Percentiles rank a stretch among this genome's conserved stretches.
These are phyloP conservation scores for Tulasnella sp. DNA, from an alignment of 768 basidiomycete species.

Conservation along the genomic window DNA sequence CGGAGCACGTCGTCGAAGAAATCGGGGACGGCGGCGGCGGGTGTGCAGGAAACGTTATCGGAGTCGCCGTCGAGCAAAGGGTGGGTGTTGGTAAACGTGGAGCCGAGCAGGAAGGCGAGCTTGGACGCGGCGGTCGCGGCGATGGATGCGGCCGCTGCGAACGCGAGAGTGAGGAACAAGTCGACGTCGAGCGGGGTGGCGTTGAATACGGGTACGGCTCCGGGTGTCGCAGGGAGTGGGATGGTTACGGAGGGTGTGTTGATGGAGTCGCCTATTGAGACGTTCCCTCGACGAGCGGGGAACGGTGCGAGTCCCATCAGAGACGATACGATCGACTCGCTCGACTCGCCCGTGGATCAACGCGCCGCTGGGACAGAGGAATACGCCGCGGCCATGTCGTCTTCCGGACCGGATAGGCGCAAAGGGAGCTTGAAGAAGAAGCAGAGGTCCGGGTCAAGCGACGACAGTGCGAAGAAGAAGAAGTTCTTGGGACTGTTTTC, in stretches of 20 bases:
- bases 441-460: neutral
- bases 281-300: neutral
- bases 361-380: neutral
- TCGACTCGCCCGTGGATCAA: neutral
- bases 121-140: neutral
- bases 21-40: too few relatives aligned
- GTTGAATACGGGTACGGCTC: neutral
- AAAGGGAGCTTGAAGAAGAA: neutral
- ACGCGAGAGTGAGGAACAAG: neutral
- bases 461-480: too few relatives aligned
- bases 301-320: too few relatives aligned
- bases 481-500: too few relatives aligned
- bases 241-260: too few relatives aligned
- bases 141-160: neutral
- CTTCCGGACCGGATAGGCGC: neutral
- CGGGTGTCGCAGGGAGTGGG: neutral
- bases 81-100: conserved; percentile 11
- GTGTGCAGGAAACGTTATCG: neutral
- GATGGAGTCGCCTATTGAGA: neutral
- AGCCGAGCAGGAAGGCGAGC: neutral
- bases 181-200: neutral
- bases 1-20: neutral
- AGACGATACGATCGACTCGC: neutral
- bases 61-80: neutral
- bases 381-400: neutral